These are phyloP conservation scores for Calendula officinalis DNA, from an alignment of 129 eudicot species.

Conservation along the genomic window DNA sequence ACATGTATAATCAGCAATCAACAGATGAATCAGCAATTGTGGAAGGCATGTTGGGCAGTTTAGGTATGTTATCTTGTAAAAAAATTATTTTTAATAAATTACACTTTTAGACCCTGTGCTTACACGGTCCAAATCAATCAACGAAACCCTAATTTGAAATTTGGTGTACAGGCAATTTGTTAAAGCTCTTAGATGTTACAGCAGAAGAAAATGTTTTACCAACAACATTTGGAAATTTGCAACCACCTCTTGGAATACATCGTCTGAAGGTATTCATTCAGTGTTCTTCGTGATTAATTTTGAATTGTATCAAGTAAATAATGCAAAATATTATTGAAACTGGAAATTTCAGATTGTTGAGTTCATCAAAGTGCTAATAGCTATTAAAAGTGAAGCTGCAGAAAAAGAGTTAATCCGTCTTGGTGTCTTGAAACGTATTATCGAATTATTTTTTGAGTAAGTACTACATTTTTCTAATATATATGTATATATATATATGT, in stretches of 20 bases:
- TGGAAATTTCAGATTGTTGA: slow-evolving; percentile 68
- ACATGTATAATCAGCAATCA: slow-evolving; percentile 63
- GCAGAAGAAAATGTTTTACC: slow-evolving; percentile 52
- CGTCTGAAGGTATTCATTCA: slow-evolving; percentile 65
- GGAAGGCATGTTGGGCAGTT: slow-evolving; percentile 88
- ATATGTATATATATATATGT: background rate
- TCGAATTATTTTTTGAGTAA: slow-evolving; percentile 88
- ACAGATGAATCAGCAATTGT: slow-evolving; percentile 58
- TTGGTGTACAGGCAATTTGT: slow-evolving; percentile 55
- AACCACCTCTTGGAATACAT: slow-evolving; percentile 93
- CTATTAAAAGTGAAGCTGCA: slow-evolving; percentile 79
- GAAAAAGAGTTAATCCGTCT: slow-evolving; percentile 87
- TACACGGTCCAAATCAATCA: background rate
- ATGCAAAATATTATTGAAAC: slow-evolving; percentile 7
- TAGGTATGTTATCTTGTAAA: slow-evolving; percentile 42
- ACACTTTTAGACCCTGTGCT: background rate
- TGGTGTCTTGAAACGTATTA: slow-evolving; percentile 72
- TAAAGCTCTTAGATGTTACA: slow-evolving; percentile 76
- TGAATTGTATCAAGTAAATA: background rate
- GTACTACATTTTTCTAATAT: slow-evolving; percentile 20
- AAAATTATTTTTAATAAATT: background rate
- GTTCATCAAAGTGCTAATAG: slow-evolving; percentile 83
- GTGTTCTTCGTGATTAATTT: background rate
- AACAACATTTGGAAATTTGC: slow-evolving; percentile 89
- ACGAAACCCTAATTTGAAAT: slow-evolving; percentile 3